Percentiles rank a stretch among this genome's conserved stretches.
phyloP scores from a whole-genome alignment of 176 grass and related monocot species.

The Coix lacrymajobi region DNA sequence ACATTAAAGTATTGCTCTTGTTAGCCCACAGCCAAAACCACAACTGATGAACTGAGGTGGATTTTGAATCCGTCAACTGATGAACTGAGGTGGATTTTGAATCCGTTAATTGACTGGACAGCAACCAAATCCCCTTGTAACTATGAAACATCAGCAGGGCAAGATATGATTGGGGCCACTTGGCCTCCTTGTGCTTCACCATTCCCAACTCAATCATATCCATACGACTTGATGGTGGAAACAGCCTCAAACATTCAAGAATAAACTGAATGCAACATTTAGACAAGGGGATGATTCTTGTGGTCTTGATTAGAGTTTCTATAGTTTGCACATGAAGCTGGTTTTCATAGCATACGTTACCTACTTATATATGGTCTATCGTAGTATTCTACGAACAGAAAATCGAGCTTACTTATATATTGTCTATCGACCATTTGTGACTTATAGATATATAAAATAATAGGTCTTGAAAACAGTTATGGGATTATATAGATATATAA shows the following conservation, averaged over 20 bases:
- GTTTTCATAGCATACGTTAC: no score
- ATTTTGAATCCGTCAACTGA: not conserved
- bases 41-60: not conserved
- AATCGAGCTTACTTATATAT: not conserved
- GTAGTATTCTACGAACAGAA: not conserved
- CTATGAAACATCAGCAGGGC: conserved; percentile 31
- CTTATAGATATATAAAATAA: not conserved
- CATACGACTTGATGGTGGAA: not conserved
- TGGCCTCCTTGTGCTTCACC: conserved; percentile 80
- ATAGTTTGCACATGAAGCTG: no score
- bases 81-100: not conserved
- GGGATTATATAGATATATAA: not conserved
- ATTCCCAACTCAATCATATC: conserved; percentile 59
- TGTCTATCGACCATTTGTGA: not conserved
- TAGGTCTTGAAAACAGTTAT: not conserved
- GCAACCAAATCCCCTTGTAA: not conserved
- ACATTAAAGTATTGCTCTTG: conserved; percentile 7
- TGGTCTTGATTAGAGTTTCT: no score
- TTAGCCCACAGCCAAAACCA: not conserved
- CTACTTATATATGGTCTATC: not conserved
- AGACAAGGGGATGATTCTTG: not conserved
- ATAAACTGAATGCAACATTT: not conserved
- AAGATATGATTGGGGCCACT: conserved; percentile 17
- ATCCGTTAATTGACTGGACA: not conserved
- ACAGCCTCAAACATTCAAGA: not conserved